A percentile compares a stretch with the other conserved stretches of the same genome.
These are phyloP conservation scores for Lasiodiplodia hormozganensis DNA, from an alignment of 2,329 filamentous ascomycete species.

Conservation along the genomic window DNA sequence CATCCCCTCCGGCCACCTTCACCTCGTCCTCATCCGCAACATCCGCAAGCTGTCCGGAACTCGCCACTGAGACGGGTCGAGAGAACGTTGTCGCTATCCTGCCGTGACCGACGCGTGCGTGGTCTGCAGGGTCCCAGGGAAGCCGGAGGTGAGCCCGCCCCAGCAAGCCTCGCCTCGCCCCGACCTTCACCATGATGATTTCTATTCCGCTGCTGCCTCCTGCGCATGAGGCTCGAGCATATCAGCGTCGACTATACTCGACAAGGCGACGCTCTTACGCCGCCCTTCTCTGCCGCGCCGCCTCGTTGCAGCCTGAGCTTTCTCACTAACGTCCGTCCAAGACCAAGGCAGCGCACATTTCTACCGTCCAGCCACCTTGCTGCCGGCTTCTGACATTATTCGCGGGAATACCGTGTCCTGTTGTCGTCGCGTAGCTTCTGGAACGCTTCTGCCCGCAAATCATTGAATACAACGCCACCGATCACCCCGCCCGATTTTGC, in stretches of 20 bases:
- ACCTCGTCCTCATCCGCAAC: constrained; percentile 25
- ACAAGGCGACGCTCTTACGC: neutral
- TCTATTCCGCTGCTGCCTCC: constrained; percentile 10
- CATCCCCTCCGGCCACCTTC: constrained; percentile 25
- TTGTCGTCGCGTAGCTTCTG: constrained; percentile 12
- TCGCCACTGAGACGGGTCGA: constrained; percentile 12
- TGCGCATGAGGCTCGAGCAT: constrained; percentile 2
- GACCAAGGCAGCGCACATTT: constrained; percentile 14
- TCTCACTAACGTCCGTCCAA: constrained; percentile 5
- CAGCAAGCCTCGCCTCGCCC: constrained; percentile 17
- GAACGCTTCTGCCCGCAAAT: neutral
- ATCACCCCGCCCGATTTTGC: neutral
- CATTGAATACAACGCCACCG: neutral
- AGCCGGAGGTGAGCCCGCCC: constrained; percentile 25
- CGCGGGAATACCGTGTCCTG: neutral
- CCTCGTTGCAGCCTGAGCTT: neutral
- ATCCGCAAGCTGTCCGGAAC: constrained; percentile 17
- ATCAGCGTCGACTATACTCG: neutral
- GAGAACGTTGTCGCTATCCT: constrained; percentile 5
- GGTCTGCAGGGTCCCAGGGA: constrained; percentile 21
- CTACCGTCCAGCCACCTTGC: constrained; percentile 20
- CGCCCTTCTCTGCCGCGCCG: neutral
- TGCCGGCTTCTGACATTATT: neutral
- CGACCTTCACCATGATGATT: constrained; percentile 18
- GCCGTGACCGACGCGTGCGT: constrained; percentile 7